These are phyloP conservation scores for Xanthoconium purpureum DNA, from an alignment of 768 basidiomycete genomes.

Conservation along the genomic window DNA sequence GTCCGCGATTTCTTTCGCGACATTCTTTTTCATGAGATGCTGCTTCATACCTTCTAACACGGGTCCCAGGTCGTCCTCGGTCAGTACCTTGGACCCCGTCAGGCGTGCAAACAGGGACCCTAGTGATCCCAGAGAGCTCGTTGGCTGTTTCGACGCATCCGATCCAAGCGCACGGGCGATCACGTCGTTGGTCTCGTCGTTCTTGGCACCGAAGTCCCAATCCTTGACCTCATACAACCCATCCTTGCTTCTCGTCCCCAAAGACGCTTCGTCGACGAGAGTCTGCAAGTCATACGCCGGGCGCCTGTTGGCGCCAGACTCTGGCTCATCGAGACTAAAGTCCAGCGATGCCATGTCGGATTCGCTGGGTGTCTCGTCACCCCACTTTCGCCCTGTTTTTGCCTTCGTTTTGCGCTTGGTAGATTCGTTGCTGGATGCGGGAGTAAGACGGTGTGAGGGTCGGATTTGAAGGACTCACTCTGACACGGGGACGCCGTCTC, in stretches of 20 bases:
- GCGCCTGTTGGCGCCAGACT: conserved; percentile 29
- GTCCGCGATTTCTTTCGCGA: conserved; percentile 92
- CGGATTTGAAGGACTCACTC: conserved; percentile 51
- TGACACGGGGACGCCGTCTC: conserved; percentile 61
- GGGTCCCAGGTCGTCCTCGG: conserved; percentile 79
- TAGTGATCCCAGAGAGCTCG: conserved; percentile 59
- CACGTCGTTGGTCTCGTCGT: conserved; percentile 47
- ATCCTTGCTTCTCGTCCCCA: conserved; percentile 74
- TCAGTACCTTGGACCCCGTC: conserved; percentile 81
- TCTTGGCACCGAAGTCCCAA: conserved; percentile 68
- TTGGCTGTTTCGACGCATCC: conserved; percentile 33
- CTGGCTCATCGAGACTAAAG: conserved; percentile 65
- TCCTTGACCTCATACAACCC: conserved; percentile 77
- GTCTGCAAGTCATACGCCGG: conserved; percentile 51
- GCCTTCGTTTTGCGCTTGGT: conserved; percentile 59
- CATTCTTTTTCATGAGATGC: conserved; percentile 98
- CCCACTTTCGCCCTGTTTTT: conserved; percentile 91
- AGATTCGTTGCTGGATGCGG: conserved; percentile 58
- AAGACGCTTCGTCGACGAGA: conserved; percentile 65
- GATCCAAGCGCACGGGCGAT: conserved; percentile 59
- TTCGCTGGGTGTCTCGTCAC: conserved; percentile 73
- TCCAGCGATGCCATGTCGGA: conserved; percentile 92
- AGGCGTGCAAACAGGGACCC: conserved; percentile 80
- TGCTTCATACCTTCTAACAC: conserved; percentile 94
- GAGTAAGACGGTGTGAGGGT: neutral